Evolutionary conservation across 140 eudicot genomes (phyloP).

Genomic region (Flaveria floridana): DNA sequence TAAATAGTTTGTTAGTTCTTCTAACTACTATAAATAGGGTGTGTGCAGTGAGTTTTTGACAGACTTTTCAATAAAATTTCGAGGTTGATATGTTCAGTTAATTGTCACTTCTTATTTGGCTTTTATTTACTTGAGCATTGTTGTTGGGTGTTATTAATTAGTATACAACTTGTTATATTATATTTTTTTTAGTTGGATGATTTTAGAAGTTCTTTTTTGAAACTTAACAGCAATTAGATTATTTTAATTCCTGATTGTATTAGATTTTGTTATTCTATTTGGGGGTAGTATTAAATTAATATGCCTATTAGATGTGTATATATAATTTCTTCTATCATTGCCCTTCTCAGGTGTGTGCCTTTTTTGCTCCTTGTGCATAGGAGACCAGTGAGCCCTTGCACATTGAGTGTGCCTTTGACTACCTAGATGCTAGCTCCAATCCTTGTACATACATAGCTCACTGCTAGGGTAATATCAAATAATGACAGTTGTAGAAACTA

Average conservation of each 20-base stretch:
- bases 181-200: background rate
- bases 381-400: background rate
- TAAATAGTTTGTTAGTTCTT: too few relatives aligned
- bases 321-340: background rate
- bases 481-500: too few relatives aligned
- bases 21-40: too few relatives aligned
- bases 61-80: too few relatives aligned
- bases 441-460: slow-evolving; percentile 1
- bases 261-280: background rate
- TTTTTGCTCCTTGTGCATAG: background rate
- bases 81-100: too few relatives aligned
- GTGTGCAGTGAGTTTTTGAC: too few relatives aligned
- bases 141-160: background rate
- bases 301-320: too few relatives aligned
- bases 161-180: background rate
- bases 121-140: background rate
- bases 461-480: too few relatives aligned
- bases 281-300: background rate
- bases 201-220: background rate
- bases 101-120: background rate
- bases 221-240: background rate
- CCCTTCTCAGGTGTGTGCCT: background rate
- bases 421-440: slow-evolving; percentile 14
- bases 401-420: background rate
- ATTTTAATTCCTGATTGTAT: background rate